Percentiles rank a stretch among this genome's conserved stretches.
Conservation (phyloP, 2,329 filamentous ascomycete genomes). For the Neopestalotiopsis clavispora region DNA sequence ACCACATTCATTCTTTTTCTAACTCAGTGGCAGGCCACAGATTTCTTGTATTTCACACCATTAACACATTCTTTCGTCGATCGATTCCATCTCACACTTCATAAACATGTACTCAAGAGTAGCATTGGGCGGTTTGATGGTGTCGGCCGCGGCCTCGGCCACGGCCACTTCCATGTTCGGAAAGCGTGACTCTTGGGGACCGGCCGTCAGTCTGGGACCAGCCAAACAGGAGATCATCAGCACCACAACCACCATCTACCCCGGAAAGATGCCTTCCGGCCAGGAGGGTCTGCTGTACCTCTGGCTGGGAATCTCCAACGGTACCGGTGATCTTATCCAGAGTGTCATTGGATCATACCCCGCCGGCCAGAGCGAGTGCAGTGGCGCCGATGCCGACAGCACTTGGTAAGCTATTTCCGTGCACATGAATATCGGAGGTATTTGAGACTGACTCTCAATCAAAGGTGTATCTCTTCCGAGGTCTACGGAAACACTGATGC, state of each 20-base stretch:
- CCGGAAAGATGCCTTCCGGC: conserved; percentile 28
- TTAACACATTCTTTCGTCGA: background rate
- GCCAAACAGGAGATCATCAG: conserved; percentile 27
- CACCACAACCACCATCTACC: conserved; percentile 31
- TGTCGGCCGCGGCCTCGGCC: conserved; percentile 17
- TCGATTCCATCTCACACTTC: background rate
- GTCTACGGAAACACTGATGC: conserved; percentile 27
- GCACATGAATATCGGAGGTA: background rate
- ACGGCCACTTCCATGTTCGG: conserved; percentile 17
- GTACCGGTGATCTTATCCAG: conserved; percentile 29
- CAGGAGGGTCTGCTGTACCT: conserved; percentile 30
- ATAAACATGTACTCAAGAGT: conserved; percentile 3
- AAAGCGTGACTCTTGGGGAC: conserved; percentile 29
- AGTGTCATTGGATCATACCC: conserved; percentile 25
- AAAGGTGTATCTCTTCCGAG: conserved; percentile 32
- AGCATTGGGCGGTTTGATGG: conserved; percentile 9
- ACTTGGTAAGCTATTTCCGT: conserved; percentile 5
- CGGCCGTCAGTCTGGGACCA: conserved; percentile 27
- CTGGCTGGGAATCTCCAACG: conserved; percentile 32
- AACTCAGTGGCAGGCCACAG: background rate
- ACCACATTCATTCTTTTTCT: conserved; percentile 6
- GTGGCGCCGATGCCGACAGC: conserved; percentile 25
- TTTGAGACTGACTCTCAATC: background rate
- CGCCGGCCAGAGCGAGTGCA: conserved; percentile 27
- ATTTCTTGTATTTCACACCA: background rate